Percentiles rank a stretch among this genome's conserved stretches.
phyloP scores from a whole-genome alignment of 1,284 basidiomycete species.

The Entoloma clypeatum region DNA sequence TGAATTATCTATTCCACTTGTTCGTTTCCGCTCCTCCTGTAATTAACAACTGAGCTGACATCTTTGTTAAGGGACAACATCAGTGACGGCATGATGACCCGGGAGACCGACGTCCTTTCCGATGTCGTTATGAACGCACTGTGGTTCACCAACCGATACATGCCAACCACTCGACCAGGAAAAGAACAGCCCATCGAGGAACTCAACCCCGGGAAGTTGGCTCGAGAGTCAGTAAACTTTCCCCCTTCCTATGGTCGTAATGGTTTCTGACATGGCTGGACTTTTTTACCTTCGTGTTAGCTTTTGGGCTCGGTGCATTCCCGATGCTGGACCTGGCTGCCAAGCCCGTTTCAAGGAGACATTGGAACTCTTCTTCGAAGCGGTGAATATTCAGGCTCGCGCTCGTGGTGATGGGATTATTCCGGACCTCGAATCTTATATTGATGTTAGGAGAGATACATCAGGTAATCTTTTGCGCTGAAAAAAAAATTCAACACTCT shows the following conservation, averaged over 20 bases:
- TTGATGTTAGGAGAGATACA: constrained; percentile 53
- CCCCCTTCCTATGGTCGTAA: constrained; percentile 10
- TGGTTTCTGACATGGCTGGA: constrained; percentile 4
- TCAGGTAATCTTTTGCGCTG: constrained; percentile 33
- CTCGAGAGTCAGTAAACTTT: constrained; percentile 44
- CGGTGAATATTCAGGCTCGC: constrained; percentile 48
- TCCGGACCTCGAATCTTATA: constrained; percentile 56
- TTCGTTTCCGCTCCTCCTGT: constrained; percentile 19
- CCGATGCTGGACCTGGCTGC: constrained; percentile 45
- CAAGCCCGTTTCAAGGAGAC: constrained; percentile 56
- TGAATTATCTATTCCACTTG: constrained; percentile 56
- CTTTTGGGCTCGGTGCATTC: constrained; percentile 49
- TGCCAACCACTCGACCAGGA: constrained; percentile 33
- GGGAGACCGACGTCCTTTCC: constrained; percentile 42
- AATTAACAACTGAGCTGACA: too few relatives aligned
- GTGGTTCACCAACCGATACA: constrained; percentile 41
- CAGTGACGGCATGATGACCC: constrained; percentile 52
- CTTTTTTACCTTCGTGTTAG: constrained; percentile 25
- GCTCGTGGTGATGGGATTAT: constrained; percentile 45
- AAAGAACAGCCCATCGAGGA: constrained; percentile 36
- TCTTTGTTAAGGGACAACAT: constrained; percentile 46
- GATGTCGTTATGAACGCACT: constrained; percentile 53
- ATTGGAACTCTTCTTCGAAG: constrained; percentile 50
- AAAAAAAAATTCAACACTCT: neutral
- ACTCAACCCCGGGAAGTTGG: constrained; percentile 47